phyloP scores from a whole-genome alignment of 2,329 filamentous ascomycete species.

The Fusarium euwallaceae region DNA sequence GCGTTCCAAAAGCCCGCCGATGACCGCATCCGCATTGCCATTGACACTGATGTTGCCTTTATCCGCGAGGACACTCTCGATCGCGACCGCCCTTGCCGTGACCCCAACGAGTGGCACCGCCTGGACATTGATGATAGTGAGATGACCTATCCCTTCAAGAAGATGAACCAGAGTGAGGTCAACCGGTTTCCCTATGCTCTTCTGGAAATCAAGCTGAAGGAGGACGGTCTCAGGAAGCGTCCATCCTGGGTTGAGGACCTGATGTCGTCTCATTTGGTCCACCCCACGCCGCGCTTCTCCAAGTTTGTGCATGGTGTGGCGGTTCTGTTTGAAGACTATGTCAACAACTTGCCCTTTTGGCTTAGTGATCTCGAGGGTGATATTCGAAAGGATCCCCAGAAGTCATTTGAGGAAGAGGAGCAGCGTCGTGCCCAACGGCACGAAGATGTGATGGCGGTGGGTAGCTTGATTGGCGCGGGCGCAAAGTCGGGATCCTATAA shows the following conservation, averaged over 20 bases:
- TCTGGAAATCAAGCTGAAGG: constrained; percentile 90
- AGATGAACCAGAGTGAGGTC: constrained; percentile 91
- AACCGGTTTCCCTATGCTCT: constrained; percentile 91
- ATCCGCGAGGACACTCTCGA: constrained; percentile 86
- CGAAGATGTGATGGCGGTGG: constrained; percentile 90
- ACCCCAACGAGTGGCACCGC: constrained; percentile 91
- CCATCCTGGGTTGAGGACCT: constrained; percentile 91
- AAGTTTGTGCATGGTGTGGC: constrained; percentile 97
- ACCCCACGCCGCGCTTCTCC: constrained; percentile 90
- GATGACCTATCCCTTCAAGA: constrained; percentile 89
- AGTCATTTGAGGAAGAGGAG: constrained; percentile 92
- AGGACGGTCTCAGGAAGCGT: constrained; percentile 74
- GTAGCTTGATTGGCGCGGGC: constrained; percentile 83
- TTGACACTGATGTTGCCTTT: constrained; percentile 92
- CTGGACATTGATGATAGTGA: constrained; percentile 85
- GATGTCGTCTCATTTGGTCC: constrained; percentile 92
- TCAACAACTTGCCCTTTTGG: constrained; percentile 98
- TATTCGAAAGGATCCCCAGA: constrained; percentile 92
- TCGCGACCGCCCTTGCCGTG: constrained; percentile 84
- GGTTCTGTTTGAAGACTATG: constrained; percentile 92
- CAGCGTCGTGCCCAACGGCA: constrained; percentile 83
- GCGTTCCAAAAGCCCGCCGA: constrained; percentile 97
- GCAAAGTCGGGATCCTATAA: constrained; percentile 67
- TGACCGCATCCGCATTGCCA: constrained; percentile 88
- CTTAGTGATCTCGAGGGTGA: constrained; percentile 91